phyloP scores from a whole-genome alignment of 441 rosid species.

The Erysimum pusillum region DNA sequence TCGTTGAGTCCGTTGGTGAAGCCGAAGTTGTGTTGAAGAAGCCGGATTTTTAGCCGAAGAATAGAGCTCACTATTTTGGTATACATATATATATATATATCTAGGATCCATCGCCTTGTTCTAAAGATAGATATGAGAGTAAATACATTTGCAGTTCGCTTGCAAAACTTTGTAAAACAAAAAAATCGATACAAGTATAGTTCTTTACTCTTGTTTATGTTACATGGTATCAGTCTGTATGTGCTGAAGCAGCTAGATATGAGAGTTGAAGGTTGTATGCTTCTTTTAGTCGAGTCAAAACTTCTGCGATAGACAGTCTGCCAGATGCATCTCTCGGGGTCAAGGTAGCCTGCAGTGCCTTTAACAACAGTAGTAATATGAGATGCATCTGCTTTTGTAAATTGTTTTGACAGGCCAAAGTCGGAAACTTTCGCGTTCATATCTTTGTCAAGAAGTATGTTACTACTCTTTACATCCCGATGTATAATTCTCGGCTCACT shows the following conservation, averaged over 20 bases:
- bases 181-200: constrained; percentile 20
- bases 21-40: constrained; percentile 48
- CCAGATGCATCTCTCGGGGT: constrained; percentile 89
- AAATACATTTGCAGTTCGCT: constrained; percentile 18
- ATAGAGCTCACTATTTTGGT: constrained; percentile 24
- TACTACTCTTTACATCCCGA: constrained; percentile 89
- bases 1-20: constrained; percentile 54
- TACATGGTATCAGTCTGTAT: constrained; percentile 48
- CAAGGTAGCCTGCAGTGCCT: constrained; percentile 97
- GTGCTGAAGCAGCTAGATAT: constrained; percentile 69
- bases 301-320: constrained; percentile 73
- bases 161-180: constrained; percentile 32
- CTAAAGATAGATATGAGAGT: constrained; percentile 23
- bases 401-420: constrained; percentile 94
- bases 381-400: constrained; percentile 78
- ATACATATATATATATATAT: not conserved
- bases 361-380: constrained; percentile 94
- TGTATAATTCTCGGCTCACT: constrained; percentile 90
- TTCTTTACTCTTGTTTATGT: constrained; percentile 24
- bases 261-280: constrained; percentile 82
- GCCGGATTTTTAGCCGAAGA: constrained; percentile 60
- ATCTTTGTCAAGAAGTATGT: constrained; percentile 80
- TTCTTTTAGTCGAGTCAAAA: constrained; percentile 78
- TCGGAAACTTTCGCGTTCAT: constrained; percentile 94
- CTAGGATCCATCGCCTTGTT: constrained; percentile 11